Evolutionary conservation across 2,329 filamentous ascomycete genomes (phyloP).

Genomic region (Xylaria sp.): DNA sequence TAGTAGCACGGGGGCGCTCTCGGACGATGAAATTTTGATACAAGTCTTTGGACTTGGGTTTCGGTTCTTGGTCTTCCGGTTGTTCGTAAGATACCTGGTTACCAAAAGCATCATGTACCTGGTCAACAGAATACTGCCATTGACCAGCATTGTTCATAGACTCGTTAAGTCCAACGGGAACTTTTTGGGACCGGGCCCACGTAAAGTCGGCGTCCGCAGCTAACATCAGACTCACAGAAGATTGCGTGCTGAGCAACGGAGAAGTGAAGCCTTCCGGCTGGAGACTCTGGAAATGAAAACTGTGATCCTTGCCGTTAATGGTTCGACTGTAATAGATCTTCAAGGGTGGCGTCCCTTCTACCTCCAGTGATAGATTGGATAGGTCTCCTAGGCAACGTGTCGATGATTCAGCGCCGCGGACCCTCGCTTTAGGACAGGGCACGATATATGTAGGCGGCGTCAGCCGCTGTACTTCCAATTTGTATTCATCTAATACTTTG

Average conservation of each 20-base stretch:
- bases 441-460: slow-evolving; percentile 85
- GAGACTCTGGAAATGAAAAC: slow-evolving; percentile 91
- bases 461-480: slow-evolving; percentile 86
- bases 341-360: slow-evolving; percentile 88
- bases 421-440: slow-evolving; percentile 81
- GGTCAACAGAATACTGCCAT: slow-evolving; percentile 91
- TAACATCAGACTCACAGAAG: slow-evolving; percentile 66
- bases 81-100: slow-evolving; percentile 82
- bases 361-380: slow-evolving; percentile 84
- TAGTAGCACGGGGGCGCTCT: slow-evolving; percentile 79
- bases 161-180: slow-evolving; percentile 89
- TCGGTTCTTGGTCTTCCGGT: slow-evolving; percentile 75
- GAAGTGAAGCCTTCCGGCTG: slow-evolving; percentile 88
- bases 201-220: slow-evolving; percentile 73
- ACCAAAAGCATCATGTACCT: slow-evolving; percentile 90
- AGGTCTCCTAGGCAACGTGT: slow-evolving; percentile 87
- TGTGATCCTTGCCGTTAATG: slow-evolving; percentile 84
- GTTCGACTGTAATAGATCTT: slow-evolving; percentile 92
- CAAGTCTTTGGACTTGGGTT: slow-evolving; percentile 69
- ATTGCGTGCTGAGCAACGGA: slow-evolving; percentile 73
- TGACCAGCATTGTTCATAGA: slow-evolving; percentile 81
- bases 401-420: slow-evolving; percentile 70
- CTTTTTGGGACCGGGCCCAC: slow-evolving; percentile 81
- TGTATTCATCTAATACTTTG: slow-evolving; percentile 91
- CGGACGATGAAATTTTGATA: slow-evolving; percentile 86